A percentile compares a stretch with the other conserved stretches of the same genome.
Evolutionary conservation across 495 filamentous ascomycete genomes (phyloP).

Genomic region (Umbilicaria muhlenbergii): DNA sequence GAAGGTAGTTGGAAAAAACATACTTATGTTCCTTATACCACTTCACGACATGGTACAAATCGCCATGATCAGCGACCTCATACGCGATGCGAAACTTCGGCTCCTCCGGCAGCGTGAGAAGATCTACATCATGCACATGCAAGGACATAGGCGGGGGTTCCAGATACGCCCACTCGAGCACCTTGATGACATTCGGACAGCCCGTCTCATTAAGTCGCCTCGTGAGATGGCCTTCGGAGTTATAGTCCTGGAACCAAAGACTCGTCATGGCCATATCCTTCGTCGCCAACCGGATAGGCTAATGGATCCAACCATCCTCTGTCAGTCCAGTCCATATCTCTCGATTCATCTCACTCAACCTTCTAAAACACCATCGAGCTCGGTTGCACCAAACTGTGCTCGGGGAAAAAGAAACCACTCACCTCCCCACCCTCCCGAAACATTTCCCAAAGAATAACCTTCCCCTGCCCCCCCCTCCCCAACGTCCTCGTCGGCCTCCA

Average conservation of each 20-base stretch:
- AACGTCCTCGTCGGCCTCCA: constrained; percentile 2
- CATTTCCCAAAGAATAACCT: constrained; percentile 8
- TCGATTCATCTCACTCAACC: neutral
- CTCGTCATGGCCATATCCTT: neutral
- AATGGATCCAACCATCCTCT: neutral
- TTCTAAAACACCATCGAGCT: too few species aligned
- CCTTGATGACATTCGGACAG: constrained; percentile 11
- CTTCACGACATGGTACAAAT: neutral
- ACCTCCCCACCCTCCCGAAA: neutral
- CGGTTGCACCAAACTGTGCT: too few species aligned
- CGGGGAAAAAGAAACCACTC: too few species aligned
- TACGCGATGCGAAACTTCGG: neutral
- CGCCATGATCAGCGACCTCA: neutral
- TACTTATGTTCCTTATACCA: neutral
- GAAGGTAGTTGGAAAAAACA: neutral
- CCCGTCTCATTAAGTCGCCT: constrained; percentile 8
- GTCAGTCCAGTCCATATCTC: too few species aligned
- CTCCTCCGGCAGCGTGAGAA: too few species aligned
- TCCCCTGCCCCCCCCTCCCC: constrained; percentile 3
- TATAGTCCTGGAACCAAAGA: constrained; percentile 8
- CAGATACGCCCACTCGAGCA: constrained; percentile 8
- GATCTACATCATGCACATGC: too few species aligned
- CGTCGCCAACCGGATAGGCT: neutral
- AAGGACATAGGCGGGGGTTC: too few species aligned
- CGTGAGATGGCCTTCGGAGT: constrained; percentile 9